Conservation (phyloP, 2,329 filamentous ascomycete genomes). For the Fusarium nematophilum region DNA sequence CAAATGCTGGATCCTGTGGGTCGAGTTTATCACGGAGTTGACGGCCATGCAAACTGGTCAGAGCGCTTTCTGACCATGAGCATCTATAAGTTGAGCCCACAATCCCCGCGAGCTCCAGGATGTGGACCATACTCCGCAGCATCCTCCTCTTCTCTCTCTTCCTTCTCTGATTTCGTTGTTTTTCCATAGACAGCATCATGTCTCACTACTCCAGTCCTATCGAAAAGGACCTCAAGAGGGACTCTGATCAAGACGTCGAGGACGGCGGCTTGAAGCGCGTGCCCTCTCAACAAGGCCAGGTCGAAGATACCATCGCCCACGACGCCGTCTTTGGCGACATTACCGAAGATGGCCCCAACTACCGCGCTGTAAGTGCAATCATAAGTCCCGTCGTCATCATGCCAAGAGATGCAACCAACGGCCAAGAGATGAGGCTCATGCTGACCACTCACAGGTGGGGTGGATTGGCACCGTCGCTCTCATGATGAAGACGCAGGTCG, state of each 20-base stretch:
- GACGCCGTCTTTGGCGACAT: slow-evolving; percentile 49
- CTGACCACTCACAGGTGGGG: slow-evolving; percentile 47
- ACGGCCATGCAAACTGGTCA: no score
- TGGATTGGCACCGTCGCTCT: slow-evolving; percentile 58
- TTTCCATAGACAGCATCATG: slow-evolving; percentile 19
- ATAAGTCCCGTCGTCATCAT: no score
- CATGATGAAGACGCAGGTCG: slow-evolving; percentile 61
- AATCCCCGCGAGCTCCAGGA: slow-evolving; percentile 24
- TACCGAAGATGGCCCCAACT: slow-evolving; percentile 46
- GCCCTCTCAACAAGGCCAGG: slow-evolving; percentile 4
- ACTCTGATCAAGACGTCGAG: slow-evolving; percentile 19
- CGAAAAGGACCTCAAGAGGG: slow-evolving; percentile 32
- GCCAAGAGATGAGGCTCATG: background rate
- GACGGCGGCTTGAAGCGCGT: background rate
- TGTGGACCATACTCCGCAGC: slow-evolving; percentile 14
- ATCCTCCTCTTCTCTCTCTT: slow-evolving; percentile 7
- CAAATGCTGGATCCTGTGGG: slow-evolving; percentile 11
- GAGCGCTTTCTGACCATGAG: slow-evolving; percentile 1
- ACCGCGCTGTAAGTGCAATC: slow-evolving; percentile 46
- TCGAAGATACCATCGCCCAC: slow-evolving; percentile 20
- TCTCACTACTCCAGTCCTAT: slow-evolving; percentile 20
- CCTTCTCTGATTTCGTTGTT: background rate
- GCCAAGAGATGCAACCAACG: background rate
- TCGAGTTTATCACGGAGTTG: slow-evolving; percentile 1
- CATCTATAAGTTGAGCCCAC: slow-evolving; percentile 35